Conservation (phyloP, 345 rosid genomes). For the Hypericum perforatum region DNA sequence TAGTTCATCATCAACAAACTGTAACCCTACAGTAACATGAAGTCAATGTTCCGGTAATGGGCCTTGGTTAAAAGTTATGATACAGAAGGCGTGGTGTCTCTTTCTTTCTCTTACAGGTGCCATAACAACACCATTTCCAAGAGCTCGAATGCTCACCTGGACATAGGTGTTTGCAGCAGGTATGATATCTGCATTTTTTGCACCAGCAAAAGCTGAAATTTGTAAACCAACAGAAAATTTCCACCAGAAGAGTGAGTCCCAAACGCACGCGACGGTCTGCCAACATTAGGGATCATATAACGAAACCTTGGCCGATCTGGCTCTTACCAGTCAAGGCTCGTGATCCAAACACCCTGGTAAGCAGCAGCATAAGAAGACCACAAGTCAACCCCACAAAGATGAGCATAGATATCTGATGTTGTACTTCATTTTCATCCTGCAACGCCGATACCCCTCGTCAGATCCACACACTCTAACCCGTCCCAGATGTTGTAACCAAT, state of each 20-base stretch:
- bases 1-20: too few relatives aligned
- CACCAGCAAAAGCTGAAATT: constrained; percentile 65
- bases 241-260: not conserved
- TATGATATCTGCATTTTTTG: constrained; percentile 54
- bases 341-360: constrained; percentile 61
- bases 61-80: too few relatives aligned
- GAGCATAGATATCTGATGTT: constrained; percentile 81
- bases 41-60: not conserved
- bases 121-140: too few relatives aligned
- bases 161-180: constrained; percentile 79
- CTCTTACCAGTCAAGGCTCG: constrained; percentile 67
- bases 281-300: not conserved
- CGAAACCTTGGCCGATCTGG: not conserved
- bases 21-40: not conserved
- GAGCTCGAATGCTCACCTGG: constrained; percentile 43
- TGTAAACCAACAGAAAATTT: not conserved
- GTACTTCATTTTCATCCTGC: constrained; percentile 79
- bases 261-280: constrained; percentile 2
- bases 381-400: constrained; percentile 65
- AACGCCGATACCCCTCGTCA: not conserved
- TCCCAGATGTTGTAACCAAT: too few relatives aligned
- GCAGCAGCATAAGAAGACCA: constrained; percentile 58
- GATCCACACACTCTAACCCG: too few relatives aligned
- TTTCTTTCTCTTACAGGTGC: too few relatives aligned
- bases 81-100: not conserved